Evolutionary conservation across 306 rosid species (phyloP), one percentile per base, ranked within the genome.

Genomic region (Trichosanthes cucumerina): DNA sequence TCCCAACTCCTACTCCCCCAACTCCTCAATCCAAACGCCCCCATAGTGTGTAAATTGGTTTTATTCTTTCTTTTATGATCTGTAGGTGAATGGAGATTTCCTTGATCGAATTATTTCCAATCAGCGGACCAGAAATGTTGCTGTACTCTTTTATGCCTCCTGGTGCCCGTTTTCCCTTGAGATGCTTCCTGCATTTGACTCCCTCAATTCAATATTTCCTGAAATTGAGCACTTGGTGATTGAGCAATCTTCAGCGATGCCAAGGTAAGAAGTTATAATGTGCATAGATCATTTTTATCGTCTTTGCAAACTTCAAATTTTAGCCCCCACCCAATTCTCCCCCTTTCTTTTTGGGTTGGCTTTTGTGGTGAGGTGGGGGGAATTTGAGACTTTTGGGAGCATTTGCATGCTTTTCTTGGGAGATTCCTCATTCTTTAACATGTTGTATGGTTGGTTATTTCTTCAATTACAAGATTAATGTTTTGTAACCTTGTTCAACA

Each of bases 171-270:
- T 92, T 77, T 92, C 96, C 21, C 56, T 13, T 62, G 83, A 59
- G 41, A 14, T 88, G 76, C 83, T 75, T 79, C 85, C 93, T 63
- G 77, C 84, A 57, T 88, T 86, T 86, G 89, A 89, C 83, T 74
- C 79, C 53, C 91, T 92, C 64, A 84, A 91, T 84, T 81, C 85
- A 63, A 84, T 84, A 86, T 90, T 88, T 80, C 96, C 93, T 78
- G 91, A 88, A 68, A 82, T 92, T 56, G 85, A 92, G 64, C 96
- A 92, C 82, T 74, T 88, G 69, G 80, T 81, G 53, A 62, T 90
- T 78, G 97, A 90, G 82, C 88, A 89, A 79, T 89, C 96, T 76
- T 90, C 87, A 41, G 87, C 91, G 13, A 66, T 86, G 84, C 97
- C 97, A 71, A 89, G 96, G 97, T 92, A 38, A 60, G 80, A 75